Base-by-base conservation (phyloP, 768 basidiomycete genomes). In the Glaciozyma martinii region DNA sequence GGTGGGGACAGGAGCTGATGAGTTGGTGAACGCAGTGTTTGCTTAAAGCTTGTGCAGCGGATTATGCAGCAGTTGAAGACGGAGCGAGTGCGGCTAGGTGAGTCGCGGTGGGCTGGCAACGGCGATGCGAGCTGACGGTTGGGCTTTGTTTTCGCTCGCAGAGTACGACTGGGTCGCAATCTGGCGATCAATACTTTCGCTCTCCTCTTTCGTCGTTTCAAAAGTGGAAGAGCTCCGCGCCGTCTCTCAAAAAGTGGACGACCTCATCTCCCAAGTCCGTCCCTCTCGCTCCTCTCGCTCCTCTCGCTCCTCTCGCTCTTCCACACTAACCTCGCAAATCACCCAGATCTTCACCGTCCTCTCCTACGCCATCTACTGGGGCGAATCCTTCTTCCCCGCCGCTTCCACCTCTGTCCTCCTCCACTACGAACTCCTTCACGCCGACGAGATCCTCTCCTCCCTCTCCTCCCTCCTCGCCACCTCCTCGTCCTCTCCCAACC, bases 311-410 rank as follows among this genome's bases (percentile, higher is more conserved):
- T 21, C 37, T 23, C 15, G 37, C 46, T 10, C 44, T 25, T 6
- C 1, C n/a, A 50, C n/a, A 5, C 32, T 37, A 3, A n/a, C 13
- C 19, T 6, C 8, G 32, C 7, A 21, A 16, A 3, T 19, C 3
- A 13, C 25, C n/a, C 54, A 70, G 68, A 59, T 72, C 58, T 70
- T 72, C 46, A n/a, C 67, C 49, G 56, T 56, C 2, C 46, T 67
- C 23, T 44, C 40, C 3, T 72, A 64, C 62, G 68, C 71, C n/a
- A 54, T 43, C 9, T 69, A 62, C 61, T 72, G 71, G 71, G 57
- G 54, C 29, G 71, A 69, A 18, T 30, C 56, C 18, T 19, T 72
- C 32, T 62, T 72, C 12, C 59, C 66, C 6, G 32, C 30, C 18
- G 12, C 59, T 2, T 30, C 37, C 21, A 44, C 33, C 32, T 52